Evolutionary conservation across 805 yeast genomes (phyloP).

Genomic region (Metschnikowia lachancei): DNA sequence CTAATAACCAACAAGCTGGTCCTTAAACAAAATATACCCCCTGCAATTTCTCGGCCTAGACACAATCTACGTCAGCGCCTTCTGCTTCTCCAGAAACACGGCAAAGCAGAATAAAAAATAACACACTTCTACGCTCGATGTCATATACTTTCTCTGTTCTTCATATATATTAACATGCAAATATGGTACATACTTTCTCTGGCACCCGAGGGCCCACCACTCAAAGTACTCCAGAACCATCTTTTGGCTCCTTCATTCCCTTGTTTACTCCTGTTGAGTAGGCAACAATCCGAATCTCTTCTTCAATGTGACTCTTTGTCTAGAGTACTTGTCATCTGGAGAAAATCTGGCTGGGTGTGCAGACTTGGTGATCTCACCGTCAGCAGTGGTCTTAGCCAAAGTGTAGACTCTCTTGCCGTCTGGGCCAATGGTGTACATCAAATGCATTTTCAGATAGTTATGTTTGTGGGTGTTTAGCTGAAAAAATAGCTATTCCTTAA

Average conservation of each 20-base stretch:
- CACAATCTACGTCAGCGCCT: no score
- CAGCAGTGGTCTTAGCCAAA: slow-evolving; percentile 71
- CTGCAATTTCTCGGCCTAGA: no score
- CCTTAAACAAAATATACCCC: no score
- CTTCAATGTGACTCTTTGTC: slow-evolving; percentile 97
- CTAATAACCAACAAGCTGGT: no score
- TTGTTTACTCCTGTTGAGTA: slow-evolving; percentile 47
- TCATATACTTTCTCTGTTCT: background rate
- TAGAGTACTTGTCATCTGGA: slow-evolving; percentile 98
- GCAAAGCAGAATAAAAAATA: no score
- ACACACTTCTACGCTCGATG: background rate
- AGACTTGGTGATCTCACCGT: slow-evolving; percentile 94
- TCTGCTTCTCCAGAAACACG: no score
- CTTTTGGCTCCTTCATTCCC: background rate
- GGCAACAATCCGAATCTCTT: slow-evolving; percentile 89
- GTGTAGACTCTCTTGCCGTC: slow-evolving; percentile 98
- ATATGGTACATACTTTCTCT: slow-evolving; percentile 10
- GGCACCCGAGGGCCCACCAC: background rate
- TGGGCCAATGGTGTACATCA: slow-evolving; percentile 93
- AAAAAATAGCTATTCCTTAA: no score
- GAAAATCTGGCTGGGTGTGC: slow-evolving; percentile 99
- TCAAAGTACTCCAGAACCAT: background rate
- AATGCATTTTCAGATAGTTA: slow-evolving; percentile 69
- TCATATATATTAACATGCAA: slow-evolving; percentile 10
- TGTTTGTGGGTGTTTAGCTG: background rate